Evolutionary conservation across 202 grass and related monocot species (phyloP).

Genomic region (Saccharum hybrid): DNA sequence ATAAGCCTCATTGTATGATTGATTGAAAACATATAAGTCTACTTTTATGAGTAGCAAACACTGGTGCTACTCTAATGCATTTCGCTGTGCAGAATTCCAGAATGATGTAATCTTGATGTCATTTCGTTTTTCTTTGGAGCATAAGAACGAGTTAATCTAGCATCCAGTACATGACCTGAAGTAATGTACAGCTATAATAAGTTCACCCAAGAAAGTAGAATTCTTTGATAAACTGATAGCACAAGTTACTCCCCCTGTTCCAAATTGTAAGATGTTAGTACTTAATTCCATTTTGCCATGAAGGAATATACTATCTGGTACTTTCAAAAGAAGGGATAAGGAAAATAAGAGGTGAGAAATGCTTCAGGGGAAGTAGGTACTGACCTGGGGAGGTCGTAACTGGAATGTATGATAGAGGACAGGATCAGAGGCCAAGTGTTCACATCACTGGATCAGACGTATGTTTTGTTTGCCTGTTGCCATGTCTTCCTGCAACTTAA

Average conservation of each 20-base stretch:
- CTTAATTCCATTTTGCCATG: neutral
- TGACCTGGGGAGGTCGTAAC: constrained; percentile 2
- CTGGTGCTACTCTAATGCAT: neutral
- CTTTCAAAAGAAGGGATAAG: neutral
- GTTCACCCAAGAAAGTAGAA: neutral
- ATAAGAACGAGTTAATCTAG: neutral
- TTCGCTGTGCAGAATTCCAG: neutral
- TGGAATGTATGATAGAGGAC: constrained; percentile 2
- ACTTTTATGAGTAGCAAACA: neutral
- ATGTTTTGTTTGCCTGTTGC: constrained; percentile 42
- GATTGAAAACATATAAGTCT: neutral
- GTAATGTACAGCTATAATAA: neutral
- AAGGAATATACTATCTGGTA: neutral
- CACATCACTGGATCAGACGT: neutral
- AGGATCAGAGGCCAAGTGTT: neutral
- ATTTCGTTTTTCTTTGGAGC: neutral
- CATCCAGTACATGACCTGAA: neutral
- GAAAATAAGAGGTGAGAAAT: constrained; percentile 10
- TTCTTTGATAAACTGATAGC: neutral
- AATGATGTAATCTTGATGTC: neutral
- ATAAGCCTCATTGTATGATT: neutral
- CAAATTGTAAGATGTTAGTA: no score
- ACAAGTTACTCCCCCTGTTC: neutral
- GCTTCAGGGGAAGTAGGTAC: neutral
- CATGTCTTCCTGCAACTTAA: constrained; percentile 47